phyloP scores from a whole-genome alignment of 2,329 filamentous ascomycete genomes.

The Botrytis medusae region DNA sequence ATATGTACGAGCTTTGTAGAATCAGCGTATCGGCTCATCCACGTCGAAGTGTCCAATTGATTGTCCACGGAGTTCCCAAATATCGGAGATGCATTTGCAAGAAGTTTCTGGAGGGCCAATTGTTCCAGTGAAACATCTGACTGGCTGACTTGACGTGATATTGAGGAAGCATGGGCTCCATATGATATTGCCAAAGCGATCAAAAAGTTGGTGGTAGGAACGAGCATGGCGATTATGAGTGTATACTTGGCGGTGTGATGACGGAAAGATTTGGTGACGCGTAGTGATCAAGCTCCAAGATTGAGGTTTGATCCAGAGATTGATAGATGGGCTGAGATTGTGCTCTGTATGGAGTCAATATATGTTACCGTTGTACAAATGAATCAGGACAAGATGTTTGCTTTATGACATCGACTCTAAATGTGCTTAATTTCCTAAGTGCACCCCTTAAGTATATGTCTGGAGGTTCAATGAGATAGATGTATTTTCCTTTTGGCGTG shows the following conservation, averaged over 20 bases:
- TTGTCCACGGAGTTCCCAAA: slow-evolving; percentile 43
- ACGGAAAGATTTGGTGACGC: background rate
- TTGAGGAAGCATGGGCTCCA: background rate
- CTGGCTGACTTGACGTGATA: background rate
- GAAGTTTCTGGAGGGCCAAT: slow-evolving; percentile 45
- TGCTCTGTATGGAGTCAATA: background rate
- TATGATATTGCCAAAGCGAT: background rate
- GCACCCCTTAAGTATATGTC: background rate
- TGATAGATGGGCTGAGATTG: background rate
- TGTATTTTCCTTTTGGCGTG: background rate
- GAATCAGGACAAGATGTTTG: no score
- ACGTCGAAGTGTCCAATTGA: slow-evolving; percentile 39
- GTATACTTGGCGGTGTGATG: no score
- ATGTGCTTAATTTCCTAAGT: background rate
- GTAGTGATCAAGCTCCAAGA: background rate
- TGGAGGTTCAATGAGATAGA: background rate
- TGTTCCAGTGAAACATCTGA: slow-evolving; percentile 34
- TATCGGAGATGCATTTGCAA: slow-evolving; percentile 45
- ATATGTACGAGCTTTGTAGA: slow-evolving; percentile 46
- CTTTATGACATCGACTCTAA: background rate
- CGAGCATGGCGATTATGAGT: background rate
- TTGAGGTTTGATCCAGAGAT: background rate
- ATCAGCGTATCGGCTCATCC: slow-evolving; percentile 50
- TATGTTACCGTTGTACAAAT: background rate
- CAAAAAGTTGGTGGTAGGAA: background rate